Percentiles rank a stretch among this genome's conserved stretches.
These are phyloP conservation scores for Lunularia cruciata DNA, from an alignment of 225 moss, liverwort and hornwort species.

Conservation along the genomic window DNA sequence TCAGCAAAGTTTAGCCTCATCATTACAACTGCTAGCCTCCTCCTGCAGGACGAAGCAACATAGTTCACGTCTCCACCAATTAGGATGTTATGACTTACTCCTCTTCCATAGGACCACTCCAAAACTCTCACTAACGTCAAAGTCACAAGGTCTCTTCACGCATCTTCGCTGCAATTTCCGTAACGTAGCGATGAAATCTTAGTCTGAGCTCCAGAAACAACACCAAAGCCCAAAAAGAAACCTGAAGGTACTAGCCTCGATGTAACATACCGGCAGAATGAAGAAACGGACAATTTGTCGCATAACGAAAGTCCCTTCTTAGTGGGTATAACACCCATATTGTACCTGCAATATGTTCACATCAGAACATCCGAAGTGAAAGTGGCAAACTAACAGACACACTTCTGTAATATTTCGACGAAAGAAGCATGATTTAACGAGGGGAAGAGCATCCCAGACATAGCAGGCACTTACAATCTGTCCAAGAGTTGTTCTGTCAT, in stretches of 20 bases:
- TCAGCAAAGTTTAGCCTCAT: constrained; percentile 85
- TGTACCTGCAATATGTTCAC: constrained; percentile 35
- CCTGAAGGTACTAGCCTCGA: neutral
- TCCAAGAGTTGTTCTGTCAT: constrained; percentile 87
- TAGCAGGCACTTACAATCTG: constrained; percentile 54
- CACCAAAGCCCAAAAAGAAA: neutral
- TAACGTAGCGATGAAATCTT: neutral
- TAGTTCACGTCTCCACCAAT: neutral
- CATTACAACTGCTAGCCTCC: constrained; percentile 79
- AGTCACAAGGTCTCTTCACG: no score
- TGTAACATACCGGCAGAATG: constrained; percentile 61
- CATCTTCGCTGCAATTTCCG: no score
- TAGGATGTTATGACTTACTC: neutral
- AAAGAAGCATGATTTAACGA: no score
- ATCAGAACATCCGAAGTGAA: no score
- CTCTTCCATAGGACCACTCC: neutral
- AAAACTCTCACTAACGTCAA: neutral
- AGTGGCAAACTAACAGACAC: no score
- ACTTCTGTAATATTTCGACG: no score
- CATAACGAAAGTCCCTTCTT: constrained; percentile 71
- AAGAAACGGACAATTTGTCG: constrained; percentile 77
- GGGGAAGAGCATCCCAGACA: neutral
- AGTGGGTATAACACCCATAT: constrained; percentile 84
- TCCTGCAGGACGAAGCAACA: constrained; percentile 32
- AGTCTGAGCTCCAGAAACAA: neutral